Conservation (phyloP, 495 filamentous ascomycete genomes). For the Penicillium goetzii region DNA sequence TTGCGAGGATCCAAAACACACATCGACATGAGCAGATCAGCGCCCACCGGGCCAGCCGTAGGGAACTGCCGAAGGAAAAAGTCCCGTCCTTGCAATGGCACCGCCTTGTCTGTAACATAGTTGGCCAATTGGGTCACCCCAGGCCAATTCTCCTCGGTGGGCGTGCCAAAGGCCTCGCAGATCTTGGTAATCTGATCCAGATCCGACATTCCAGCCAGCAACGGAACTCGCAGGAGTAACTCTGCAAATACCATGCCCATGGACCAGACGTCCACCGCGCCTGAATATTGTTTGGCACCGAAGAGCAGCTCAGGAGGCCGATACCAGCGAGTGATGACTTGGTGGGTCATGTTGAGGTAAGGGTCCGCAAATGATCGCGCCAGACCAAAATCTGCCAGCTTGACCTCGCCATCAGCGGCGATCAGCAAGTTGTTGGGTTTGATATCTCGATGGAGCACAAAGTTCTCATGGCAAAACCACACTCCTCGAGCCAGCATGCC, state of each 20-base stretch:
- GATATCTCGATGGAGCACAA: constrained; percentile 94
- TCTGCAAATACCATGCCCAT: constrained; percentile 92
- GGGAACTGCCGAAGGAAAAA: constrained; percentile 74
- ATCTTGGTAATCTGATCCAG: constrained; percentile 79
- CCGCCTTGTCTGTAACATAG: constrained; percentile 61
- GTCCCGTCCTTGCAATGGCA: constrained; percentile 67
- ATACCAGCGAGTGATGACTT: constrained; percentile 98
- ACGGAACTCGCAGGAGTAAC: constrained; percentile 78
- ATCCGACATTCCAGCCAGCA: constrained; percentile 78
- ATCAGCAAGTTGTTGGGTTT: constrained; percentile 98
- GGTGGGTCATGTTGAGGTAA: constrained; percentile 83
- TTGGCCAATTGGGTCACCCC: constrained; percentile 81
- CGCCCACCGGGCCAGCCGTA: constrained; percentile 76
- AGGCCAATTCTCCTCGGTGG: constrained; percentile 94
- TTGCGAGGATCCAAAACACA: constrained; percentile 82
- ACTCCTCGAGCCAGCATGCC: constrained; percentile 91
- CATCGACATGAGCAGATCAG: constrained; percentile 86
- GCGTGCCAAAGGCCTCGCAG: constrained; percentile 82
- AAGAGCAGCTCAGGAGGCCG: constrained; percentile 91
- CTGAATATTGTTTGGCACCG: constrained; percentile 85
- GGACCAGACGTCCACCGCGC: constrained; percentile 94
- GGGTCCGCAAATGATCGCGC: constrained; percentile 89
- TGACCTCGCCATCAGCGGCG: constrained; percentile 88
- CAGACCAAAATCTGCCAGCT: constrained; percentile 96
- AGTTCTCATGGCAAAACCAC: constrained; percentile 96